Conservation (phyloP, 495 filamentous ascomycete genomes). For the Penicillium nucicola region DNA sequence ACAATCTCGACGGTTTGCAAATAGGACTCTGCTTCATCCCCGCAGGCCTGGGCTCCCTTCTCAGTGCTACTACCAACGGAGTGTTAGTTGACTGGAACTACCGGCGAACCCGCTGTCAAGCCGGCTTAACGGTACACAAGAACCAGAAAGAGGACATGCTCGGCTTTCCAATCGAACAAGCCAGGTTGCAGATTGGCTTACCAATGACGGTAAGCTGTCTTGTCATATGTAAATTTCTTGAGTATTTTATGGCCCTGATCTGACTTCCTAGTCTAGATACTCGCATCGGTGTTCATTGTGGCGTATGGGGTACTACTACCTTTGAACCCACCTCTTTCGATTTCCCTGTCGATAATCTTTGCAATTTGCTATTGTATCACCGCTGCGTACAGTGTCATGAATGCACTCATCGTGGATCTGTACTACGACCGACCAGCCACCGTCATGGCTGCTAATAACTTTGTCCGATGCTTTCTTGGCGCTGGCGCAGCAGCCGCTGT, state of each 20-base stretch:
- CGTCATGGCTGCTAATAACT: conserved; percentile 67
- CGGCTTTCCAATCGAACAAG: conserved; percentile 42
- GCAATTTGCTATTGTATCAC: conserved; percentile 51
- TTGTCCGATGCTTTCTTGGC: conserved; percentile 63
- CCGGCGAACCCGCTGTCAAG: conserved; percentile 21
- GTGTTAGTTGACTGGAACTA: conserved; percentile 56
- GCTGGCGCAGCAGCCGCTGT: conserved; percentile 59
- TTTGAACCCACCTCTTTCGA: conserved; percentile 34
- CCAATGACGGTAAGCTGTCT: conserved; percentile 25
- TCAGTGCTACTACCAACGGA: conserved; percentile 74
- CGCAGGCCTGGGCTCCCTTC: conserved; percentile 55
- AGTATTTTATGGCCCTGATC: not conserved
- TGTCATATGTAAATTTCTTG: not conserved
- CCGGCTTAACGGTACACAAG: conserved; percentile 36
- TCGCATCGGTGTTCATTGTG: conserved; percentile 12
- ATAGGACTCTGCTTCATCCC: conserved; percentile 39
- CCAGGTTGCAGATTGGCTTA: conserved; percentile 38
- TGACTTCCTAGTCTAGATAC: conserved; percentile 8
- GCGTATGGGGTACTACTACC: conserved; percentile 14
- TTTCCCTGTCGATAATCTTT: conserved; percentile 52
- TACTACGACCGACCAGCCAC: conserved; percentile 58
- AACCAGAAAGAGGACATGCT: conserved; percentile 37
- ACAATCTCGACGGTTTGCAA: conserved; percentile 30
- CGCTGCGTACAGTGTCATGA: conserved; percentile 46
- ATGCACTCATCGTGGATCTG: conserved; percentile 55